phyloP scores from a whole-genome alignment of 1,284 basidiomycete genomes.

The Tetrapyrgos nigripes region DNA sequence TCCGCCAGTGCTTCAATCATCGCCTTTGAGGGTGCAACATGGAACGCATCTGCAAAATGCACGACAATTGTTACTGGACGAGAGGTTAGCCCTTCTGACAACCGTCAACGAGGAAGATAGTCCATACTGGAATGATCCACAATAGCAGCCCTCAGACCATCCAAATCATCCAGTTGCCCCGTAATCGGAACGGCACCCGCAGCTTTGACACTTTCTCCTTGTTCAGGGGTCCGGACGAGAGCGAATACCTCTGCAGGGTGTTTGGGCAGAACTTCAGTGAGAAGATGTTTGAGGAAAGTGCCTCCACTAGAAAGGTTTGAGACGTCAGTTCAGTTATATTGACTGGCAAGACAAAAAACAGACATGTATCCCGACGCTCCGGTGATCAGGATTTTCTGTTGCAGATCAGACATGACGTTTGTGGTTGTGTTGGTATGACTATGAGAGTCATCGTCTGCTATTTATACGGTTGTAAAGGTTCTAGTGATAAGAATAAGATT shows the following conservation, averaged over 20 bases:
- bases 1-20: slow-evolving; percentile 14
- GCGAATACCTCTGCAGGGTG: slow-evolving; percentile 10
- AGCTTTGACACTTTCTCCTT: slow-evolving; percentile 9
- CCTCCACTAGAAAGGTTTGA: slow-evolving; percentile 19
- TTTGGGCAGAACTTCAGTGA: slow-evolving; percentile 1
- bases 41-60: slow-evolving; percentile 15
- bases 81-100: neutral
- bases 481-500: too few species aligned
- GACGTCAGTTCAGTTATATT: neutral
- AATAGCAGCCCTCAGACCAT: slow-evolving; percentile 7
- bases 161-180: slow-evolving; percentile 10
- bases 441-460: too few species aligned
- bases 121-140: slow-evolving; percentile 15
- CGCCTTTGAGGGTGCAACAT: slow-evolving; percentile 10
- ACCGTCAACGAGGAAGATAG: neutral
- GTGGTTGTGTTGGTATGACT: too few species aligned
- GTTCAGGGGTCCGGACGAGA: slow-evolving; percentile 16
- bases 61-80: slow-evolving; percentile 16
- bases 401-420: neutral
- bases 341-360: neutral
- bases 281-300: slow-evolving; percentile 12
- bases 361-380: slow-evolving; percentile 21
- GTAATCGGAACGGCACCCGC: slow-evolving; percentile 7
- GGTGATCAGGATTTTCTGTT: slow-evolving; percentile 7
- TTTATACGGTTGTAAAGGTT: too few species aligned